Percentiles rank a stretch among this genome's conserved stretches.
Conservation (phyloP, 2,329 filamentous ascomycete species). For the Aspergillus ibericus region DNA sequence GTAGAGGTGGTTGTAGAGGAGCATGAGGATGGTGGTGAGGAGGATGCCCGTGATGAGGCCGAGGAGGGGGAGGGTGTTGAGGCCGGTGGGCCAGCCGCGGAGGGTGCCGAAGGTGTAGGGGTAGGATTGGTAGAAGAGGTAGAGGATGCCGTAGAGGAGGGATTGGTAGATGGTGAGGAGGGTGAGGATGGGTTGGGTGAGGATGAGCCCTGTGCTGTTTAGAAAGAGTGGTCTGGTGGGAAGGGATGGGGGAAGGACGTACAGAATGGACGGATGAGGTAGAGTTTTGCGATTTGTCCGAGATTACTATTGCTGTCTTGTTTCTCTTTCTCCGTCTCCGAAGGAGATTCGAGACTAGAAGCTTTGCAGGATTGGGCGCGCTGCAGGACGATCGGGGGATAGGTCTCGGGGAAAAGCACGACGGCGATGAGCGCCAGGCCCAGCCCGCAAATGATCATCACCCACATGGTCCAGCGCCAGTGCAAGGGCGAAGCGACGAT, state of each 20-base stretch:
- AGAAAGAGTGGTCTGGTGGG: background rate
- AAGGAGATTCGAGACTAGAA: background rate
- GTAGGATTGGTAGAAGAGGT: slow-evolving; percentile 3
- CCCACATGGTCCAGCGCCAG: slow-evolving; percentile 5
- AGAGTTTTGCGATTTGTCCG: background rate
- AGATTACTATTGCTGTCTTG: background rate
- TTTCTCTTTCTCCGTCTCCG: background rate
- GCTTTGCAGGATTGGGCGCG: background rate
- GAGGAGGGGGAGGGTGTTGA: background rate
- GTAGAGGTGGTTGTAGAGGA: slow-evolving; percentile 2
- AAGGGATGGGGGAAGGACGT: background rate
- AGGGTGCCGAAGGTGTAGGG: background rate
- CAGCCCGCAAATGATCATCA: background rate
- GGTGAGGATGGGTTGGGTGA: background rate
- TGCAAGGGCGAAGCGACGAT: background rate
- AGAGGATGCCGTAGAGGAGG: background rate
- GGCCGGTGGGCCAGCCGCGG: background rate
- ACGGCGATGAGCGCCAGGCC: background rate
- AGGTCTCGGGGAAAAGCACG: background rate
- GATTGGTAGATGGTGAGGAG: background rate
- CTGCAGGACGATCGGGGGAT: background rate
- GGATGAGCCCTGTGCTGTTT: background rate
- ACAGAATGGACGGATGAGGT: background rate
- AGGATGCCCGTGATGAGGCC: background rate
- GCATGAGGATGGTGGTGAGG: background rate